These are phyloP conservation scores for Alternaria triticimaculans DNA, from an alignment of 2,329 filamentous ascomycete species.

Conservation along the genomic window DNA sequence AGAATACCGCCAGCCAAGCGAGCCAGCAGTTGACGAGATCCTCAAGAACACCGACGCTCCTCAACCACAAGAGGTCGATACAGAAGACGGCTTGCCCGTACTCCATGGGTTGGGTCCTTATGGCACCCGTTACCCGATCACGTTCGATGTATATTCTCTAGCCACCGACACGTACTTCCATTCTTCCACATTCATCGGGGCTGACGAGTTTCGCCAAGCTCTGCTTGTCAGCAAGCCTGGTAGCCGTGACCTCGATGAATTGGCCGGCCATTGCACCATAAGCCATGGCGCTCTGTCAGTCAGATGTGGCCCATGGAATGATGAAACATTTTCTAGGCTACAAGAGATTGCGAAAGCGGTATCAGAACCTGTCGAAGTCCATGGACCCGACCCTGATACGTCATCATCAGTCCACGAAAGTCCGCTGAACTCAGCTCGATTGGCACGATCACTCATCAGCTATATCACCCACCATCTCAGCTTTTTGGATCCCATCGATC, in stretches of 20 bases:
- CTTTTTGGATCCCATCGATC: constrained; percentile 63
- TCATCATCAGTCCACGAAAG: not conserved
- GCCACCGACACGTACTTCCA: constrained; percentile 62
- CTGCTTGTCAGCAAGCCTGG: constrained; percentile 33
- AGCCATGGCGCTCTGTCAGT: constrained; percentile 41
- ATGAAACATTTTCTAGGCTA: constrained; percentile 57
- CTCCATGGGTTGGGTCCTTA: constrained; percentile 57
- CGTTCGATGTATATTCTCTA: constrained; percentile 61
- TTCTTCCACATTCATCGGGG: constrained; percentile 63
- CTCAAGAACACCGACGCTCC: not conserved
- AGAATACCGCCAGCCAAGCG: constrained; percentile 55
- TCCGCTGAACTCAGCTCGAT: constrained; percentile 16
- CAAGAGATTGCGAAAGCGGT: constrained; percentile 16
- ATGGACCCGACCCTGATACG: not conserved
- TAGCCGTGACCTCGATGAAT: constrained; percentile 53
- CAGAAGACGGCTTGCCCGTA: constrained; percentile 6
- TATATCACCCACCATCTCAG: constrained; percentile 59
- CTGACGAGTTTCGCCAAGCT: constrained; percentile 59
- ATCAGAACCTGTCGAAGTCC: constrained; percentile 6
- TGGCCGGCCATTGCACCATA: constrained; percentile 50
- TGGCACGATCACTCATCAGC: constrained; percentile 55
- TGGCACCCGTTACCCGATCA: constrained; percentile 58
- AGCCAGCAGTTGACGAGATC: constrained; percentile 36
- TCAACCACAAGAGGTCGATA: constrained; percentile 6
- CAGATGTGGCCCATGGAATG: constrained; percentile 63